Percentiles rank a stretch among this genome's conserved stretches.
phyloP scores from a whole-genome alignment of 2,329 filamentous ascomycete genomes.

The Epichloe baconii region DNA sequence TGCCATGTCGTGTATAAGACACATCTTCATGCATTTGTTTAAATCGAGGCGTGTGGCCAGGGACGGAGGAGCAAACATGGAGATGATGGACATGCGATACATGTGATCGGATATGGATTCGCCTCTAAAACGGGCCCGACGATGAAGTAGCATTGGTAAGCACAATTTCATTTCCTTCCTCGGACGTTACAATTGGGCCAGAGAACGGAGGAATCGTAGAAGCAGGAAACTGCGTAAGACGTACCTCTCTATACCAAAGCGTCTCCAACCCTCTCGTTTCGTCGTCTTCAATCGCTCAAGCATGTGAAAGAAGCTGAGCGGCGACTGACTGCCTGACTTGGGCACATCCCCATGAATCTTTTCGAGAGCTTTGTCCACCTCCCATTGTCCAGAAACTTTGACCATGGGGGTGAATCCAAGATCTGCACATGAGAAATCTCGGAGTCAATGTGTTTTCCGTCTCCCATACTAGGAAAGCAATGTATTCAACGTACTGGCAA shows the following conservation, averaged over 20 bases:
- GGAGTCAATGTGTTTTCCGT: background rate
- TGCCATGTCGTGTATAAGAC: slow-evolving; percentile 93
- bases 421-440: slow-evolving; percentile 6
- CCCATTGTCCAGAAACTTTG: slow-evolving; percentile 36
- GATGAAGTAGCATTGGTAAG: background rate
- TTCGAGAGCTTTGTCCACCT: slow-evolving; percentile 49
- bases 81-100: slow-evolving; percentile 98
- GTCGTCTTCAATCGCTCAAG: slow-evolving; percentile 91
- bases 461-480: too few relatives aligned
- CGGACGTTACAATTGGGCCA: too few relatives aligned
- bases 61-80: slow-evolving; percentile 73
- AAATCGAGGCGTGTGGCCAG: slow-evolving; percentile 64
- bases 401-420: slow-evolving; percentile 23
- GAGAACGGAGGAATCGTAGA: background rate
- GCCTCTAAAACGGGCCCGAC: slow-evolving; percentile 31
- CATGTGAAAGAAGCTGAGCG: slow-evolving; percentile 86
- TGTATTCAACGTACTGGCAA: slow-evolving; percentile 12
- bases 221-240: background rate
- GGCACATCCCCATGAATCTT: slow-evolving; percentile 45
- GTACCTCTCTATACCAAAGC: slow-evolving; percentile 61
- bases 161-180: too few relatives aligned
- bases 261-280: slow-evolving; percentile 88
- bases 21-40: slow-evolving; percentile 83
- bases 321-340: slow-evolving; percentile 50
- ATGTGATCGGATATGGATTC: slow-evolving; percentile 98